These are phyloP conservation scores for Neurospora sp. DNA, from an alignment of 495 filamentous ascomycete genomes.

Conservation along the genomic window DNA sequence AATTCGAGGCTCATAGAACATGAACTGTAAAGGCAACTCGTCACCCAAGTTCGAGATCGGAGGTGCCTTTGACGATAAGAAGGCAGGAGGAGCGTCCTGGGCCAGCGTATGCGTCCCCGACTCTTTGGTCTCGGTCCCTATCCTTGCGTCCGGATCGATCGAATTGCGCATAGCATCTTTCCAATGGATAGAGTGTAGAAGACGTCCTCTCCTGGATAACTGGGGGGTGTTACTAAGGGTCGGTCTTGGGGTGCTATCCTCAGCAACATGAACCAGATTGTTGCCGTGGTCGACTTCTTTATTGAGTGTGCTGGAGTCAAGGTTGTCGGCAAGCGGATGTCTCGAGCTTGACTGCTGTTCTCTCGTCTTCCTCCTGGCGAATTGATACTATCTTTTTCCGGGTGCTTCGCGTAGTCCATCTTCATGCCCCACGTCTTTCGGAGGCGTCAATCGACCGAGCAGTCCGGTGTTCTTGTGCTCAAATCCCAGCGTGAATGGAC, in stretches of 20 bases:
- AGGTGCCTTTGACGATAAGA: background rate
- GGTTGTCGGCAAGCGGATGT: background rate
- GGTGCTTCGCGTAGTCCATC: background rate
- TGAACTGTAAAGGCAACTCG: background rate
- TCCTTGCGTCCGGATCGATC: no score
- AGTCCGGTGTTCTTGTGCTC: background rate
- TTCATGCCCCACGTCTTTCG: background rate
- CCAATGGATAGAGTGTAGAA: background rate
- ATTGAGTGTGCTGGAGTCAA: background rate
- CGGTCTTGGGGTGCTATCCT: background rate
- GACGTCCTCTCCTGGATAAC: background rate
- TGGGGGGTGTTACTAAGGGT: background rate
- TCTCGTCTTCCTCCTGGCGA: background rate
- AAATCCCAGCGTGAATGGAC: background rate
- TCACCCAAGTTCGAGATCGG: background rate
- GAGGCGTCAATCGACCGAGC: background rate
- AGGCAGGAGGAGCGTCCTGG: background rate
- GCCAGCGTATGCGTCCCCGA: no score
- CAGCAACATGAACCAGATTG: background rate
- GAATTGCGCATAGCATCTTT: background rate
- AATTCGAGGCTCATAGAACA: background rate
- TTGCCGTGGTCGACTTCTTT: background rate
- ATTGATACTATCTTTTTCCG: background rate
- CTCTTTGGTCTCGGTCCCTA: no score
- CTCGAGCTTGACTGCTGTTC: background rate